phyloP scores from a whole-genome alignment of 345 rosid species.

The Dipteronia dyeriana region DNA sequence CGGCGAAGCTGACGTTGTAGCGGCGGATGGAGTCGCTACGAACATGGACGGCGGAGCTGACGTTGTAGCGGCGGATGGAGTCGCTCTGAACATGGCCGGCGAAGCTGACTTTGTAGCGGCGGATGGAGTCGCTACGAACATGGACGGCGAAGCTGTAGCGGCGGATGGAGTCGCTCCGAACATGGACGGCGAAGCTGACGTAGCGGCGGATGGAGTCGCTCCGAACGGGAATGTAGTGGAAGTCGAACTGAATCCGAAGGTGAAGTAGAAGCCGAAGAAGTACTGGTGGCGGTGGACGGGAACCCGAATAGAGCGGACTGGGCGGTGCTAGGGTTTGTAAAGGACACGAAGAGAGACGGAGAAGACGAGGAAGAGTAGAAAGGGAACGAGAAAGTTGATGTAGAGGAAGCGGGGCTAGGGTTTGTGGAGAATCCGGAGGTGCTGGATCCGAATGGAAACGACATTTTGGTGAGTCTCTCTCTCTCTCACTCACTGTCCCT shows the following conservation, averaged over 20 bases:
- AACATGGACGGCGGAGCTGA: constrained; percentile 36
- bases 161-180: constrained; percentile 28
- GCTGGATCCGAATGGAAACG: constrained; percentile 23
- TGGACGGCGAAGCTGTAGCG: constrained; percentile 28
- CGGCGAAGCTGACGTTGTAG: constrained; percentile 33
- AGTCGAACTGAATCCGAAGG: constrained; percentile 33
- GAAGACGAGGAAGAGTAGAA: no score
- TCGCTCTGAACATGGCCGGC: constrained; percentile 30
- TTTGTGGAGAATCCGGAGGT: constrained; percentile 8
- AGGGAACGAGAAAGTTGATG: constrained; percentile 2
- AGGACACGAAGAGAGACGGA: constrained; percentile 13
- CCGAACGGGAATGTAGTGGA: constrained; percentile 34
- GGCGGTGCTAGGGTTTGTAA: constrained; percentile 2
- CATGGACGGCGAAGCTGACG: constrained; percentile 32
- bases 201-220: constrained; percentile 27
- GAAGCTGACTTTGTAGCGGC: constrained; percentile 26
- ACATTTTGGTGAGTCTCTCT: constrained; percentile 21
- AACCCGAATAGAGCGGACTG: constrained; percentile 20
- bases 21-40: constrained; percentile 28
- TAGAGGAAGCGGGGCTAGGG: constrained; percentile 8
- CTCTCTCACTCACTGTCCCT: not conserved
- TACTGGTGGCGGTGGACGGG: constrained; percentile 28
- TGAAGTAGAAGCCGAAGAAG: constrained; percentile 31
- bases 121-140: constrained; percentile 28
- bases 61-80: constrained; percentile 23